A percentile compares a stretch with the other conserved stretches of the same genome.
These are phyloP conservation scores for Candida gigantensis DNA, from an alignment of 1,139 yeast genomes.

Conservation along the genomic window DNA sequence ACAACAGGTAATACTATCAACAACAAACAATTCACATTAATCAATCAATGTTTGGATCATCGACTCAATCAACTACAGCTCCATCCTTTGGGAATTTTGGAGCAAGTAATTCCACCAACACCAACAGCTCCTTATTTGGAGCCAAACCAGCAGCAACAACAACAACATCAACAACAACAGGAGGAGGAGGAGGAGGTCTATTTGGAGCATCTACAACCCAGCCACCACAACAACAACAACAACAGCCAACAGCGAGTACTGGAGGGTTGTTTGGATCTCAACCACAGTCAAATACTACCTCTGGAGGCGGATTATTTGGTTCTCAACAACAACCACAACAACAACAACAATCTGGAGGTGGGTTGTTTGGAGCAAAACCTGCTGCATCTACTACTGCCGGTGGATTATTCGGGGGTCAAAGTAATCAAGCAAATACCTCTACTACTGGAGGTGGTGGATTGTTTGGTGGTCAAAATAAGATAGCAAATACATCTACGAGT, in stretches of 20 bases:
- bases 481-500: slow-evolving; percentile 17
- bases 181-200: slow-evolving; percentile 14
- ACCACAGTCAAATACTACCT: slow-evolving; percentile 13
- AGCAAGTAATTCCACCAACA: slow-evolving; percentile 12
- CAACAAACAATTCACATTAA: neutral
- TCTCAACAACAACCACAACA: slow-evolving; percentile 8
- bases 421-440: slow-evolving; percentile 8
- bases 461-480: slow-evolving; percentile 2
- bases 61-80: slow-evolving; percentile 14
- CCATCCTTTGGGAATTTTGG: slow-evolving; percentile 25
- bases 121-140: slow-evolving; percentile 22
- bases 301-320: slow-evolving; percentile 24
- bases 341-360: slow-evolving; percentile 6
- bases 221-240: slow-evolving; percentile 7
- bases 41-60: slow-evolving; percentile 20
- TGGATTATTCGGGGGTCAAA: slow-evolving; percentile 20
- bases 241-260: slow-evolving; percentile 10
- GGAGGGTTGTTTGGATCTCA: slow-evolving; percentile 29
- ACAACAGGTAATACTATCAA: slow-evolving; percentile 1
- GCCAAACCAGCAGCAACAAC: slow-evolving; percentile 15
- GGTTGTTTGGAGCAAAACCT: slow-evolving; percentile 21
- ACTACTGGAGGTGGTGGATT: slow-evolving; percentile 7
- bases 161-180: neutral
- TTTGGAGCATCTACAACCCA: slow-evolving; percentile 15
- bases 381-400: slow-evolving; percentile 15